phyloP scores from a whole-genome alignment of 163 green algal species.

The Trebouxia gelatinosa region DNA sequence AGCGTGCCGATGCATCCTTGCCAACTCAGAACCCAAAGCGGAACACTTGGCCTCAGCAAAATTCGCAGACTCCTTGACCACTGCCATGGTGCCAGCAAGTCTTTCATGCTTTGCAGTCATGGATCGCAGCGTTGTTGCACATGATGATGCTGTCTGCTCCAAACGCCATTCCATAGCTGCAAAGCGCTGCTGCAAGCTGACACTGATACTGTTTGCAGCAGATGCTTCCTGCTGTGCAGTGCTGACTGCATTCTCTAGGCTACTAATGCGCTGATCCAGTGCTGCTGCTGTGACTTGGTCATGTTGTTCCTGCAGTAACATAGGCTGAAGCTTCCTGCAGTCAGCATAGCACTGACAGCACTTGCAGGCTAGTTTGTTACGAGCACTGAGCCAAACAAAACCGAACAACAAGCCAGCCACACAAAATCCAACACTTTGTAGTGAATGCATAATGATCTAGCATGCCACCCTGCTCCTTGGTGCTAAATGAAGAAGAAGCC shows the following conservation, averaged over 20 bases:
- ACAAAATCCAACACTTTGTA: too few species aligned
- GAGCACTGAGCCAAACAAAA: too few species aligned
- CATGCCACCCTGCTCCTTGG: too few species aligned
- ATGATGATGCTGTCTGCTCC: constrained; percentile 3
- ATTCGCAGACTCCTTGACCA: constrained; percentile 18
- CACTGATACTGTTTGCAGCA: constrained; percentile 6
- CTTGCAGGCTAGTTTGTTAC: too few species aligned
- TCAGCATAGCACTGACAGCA: not conserved
- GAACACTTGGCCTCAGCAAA: constrained; percentile 25
- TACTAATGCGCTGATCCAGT: not conserved
- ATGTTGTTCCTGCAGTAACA: constrained; percentile 9
- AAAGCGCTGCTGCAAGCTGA: constrained; percentile 25
- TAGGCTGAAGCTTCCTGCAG: not conserved
- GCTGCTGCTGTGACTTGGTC: constrained; percentile 14
- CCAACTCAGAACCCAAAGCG: constrained; percentile 25
- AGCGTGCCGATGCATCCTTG: constrained; percentile 16
- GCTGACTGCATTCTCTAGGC: constrained; percentile 1
- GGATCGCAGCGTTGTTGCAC: constrained; percentile 5
- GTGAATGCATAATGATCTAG: too few species aligned
- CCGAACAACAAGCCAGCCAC: too few species aligned
- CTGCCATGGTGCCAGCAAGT: constrained; percentile 15
- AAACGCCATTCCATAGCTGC: constrained; percentile 27
- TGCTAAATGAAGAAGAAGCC: too few species aligned
- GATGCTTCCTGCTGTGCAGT: constrained; percentile 19
- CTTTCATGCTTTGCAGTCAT: constrained; percentile 29